Evolutionary conservation across 257 asterid genomes (phyloP), one percentile per base, ranked within the genome.

Genomic region (Leonotis leonurus): DNA sequence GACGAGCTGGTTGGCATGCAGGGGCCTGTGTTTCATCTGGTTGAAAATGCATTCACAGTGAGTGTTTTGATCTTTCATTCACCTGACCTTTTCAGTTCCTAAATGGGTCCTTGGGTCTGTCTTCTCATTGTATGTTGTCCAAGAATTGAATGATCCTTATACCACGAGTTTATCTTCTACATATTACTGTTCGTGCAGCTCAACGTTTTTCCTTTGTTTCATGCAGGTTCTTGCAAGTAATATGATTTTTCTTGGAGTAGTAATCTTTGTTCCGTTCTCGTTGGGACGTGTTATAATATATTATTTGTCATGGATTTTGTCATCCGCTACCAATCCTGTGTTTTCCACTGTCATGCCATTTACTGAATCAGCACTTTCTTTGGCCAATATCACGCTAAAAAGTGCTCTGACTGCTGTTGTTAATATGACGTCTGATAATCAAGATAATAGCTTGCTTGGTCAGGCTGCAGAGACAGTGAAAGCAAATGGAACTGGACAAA

Each of bases 1-100:
- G 99, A 89, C 67, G 99, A 93, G 75, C 85, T 93, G 74, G 99
- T 93, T 64, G 99, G 99, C 76, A 93, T 93, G 99, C 97, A 89
- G 83, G 99, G 99, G 39, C 99, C 99, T 48, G 94, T 93, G 29
- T 93, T 93, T 69, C 99, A 93, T 81, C 81, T 93, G 69, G 95
- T 89, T 69, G 99, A 93, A 76, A 93, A 89, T 71, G 97, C 97
- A 41, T 91, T 91, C 77, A 91, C 98, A 1, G 98, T 91, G 69
- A 73, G 98, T 76, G 53, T 55, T 40, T 56, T 27, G 60, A 36
- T 65, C 8, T 49, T 37, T 22, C 10, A 26, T 21, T 52, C 8
- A 17, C 64, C 32, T n/a, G 26, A 2, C 13, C 33, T 43, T 14
- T 50, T 36, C 8, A 5, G 51, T 54, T 54, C 37, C 30, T 36